Conservation (phyloP, 495 filamentous ascomycete genomes). For the Penicillium cinerascens region DNA sequence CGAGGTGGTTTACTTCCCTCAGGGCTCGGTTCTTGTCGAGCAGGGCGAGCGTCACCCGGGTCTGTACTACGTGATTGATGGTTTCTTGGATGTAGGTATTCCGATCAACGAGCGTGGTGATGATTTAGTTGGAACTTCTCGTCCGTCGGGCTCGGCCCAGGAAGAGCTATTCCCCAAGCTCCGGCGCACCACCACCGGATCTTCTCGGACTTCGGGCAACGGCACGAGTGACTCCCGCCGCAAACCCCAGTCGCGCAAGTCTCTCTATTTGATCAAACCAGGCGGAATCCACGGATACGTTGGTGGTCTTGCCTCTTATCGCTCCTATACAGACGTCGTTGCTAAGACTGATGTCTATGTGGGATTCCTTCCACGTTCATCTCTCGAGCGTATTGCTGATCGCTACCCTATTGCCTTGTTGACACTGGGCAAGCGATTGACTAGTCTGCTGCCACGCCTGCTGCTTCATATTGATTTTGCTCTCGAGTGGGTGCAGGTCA, state of each 20-base stretch:
- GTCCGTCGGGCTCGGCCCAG: constrained; percentile 24
- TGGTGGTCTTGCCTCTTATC: constrained; percentile 86
- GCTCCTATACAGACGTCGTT: constrained; percentile 93
- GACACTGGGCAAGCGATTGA: constrained; percentile 92
- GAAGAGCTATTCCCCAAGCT: constrained; percentile 50
- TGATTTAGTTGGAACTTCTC: constrained; percentile 37
- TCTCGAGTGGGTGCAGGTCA: constrained; percentile 95
- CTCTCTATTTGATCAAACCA: constrained; percentile 89
- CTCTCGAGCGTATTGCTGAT: constrained; percentile 88
- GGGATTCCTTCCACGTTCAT: constrained; percentile 82
- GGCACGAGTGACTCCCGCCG: constrained; percentile 41
- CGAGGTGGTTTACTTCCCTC: constrained; percentile 97
- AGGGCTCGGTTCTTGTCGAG: constrained; percentile 93
- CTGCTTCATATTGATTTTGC: constrained; percentile 98
- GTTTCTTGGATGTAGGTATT: constrained; percentile 89
- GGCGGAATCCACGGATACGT: constrained; percentile 94
- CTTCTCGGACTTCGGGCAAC: constrained; percentile 39
- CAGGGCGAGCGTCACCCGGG: constrained; percentile 95
- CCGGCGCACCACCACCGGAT: constrained; percentile 44
- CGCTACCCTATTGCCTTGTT: constrained; percentile 86
- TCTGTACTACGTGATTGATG: constrained; percentile 96
- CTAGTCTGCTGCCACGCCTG: constrained; percentile 81
- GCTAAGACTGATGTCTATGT: constrained; percentile 99
- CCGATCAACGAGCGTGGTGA: constrained; percentile 54
- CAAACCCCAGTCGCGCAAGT: constrained; percentile 56